Evolutionary conservation across 2,329 filamentous ascomycete species (phyloP).

Genomic region (Scedosporium dehoogii): DNA sequence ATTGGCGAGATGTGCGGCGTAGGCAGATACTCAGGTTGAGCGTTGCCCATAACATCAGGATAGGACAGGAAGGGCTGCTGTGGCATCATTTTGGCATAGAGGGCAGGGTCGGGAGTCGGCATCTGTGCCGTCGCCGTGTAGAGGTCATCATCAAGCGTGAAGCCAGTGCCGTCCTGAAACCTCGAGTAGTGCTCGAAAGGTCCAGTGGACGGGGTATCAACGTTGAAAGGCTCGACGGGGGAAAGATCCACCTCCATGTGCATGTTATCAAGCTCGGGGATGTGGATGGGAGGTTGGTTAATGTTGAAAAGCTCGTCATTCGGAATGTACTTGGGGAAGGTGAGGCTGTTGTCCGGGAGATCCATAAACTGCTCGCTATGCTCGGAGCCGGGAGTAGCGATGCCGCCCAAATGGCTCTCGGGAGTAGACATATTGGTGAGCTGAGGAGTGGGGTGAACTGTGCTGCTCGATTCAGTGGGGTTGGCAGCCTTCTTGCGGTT

Average conservation of each 20-base stretch:
- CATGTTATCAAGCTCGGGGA: slow-evolving; percentile 29
- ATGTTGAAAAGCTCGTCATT: slow-evolving; percentile 34
- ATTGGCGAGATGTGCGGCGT: slow-evolving; percentile 53
- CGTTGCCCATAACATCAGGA: not conserved
- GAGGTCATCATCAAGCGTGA: slow-evolving; percentile 53
- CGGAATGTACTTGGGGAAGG: slow-evolving; percentile 40
- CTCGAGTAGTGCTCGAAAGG: slow-evolving; percentile 46
- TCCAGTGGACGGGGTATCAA: slow-evolving; percentile 12
- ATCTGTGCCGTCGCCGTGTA: slow-evolving; percentile 48
- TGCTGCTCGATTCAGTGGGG: slow-evolving; percentile 18
- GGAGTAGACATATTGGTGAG: slow-evolving; percentile 55
- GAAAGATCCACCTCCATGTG: slow-evolving; percentile 27
- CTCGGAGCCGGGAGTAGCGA: slow-evolving; percentile 44
- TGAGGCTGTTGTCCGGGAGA: slow-evolving; percentile 22
- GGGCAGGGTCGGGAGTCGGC: slow-evolving; percentile 21
- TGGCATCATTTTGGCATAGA: slow-evolving; percentile 33
- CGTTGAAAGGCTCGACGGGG: slow-evolving; percentile 25
- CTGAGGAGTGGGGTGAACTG: slow-evolving; percentile 44
- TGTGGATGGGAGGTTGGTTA: slow-evolving; percentile 8
- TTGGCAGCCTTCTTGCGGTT: slow-evolving; percentile 55
- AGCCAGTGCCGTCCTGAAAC: slow-evolving; percentile 52
- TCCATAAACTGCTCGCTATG: slow-evolving; percentile 27
- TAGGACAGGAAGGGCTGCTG: slow-evolving; percentile 16
- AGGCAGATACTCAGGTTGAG: slow-evolving; percentile 2
- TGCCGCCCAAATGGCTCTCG: slow-evolving; percentile 36